Base-by-base conservation (phyloP, 768 basidiomycete species). In the Pleurotus djamor region DNA sequence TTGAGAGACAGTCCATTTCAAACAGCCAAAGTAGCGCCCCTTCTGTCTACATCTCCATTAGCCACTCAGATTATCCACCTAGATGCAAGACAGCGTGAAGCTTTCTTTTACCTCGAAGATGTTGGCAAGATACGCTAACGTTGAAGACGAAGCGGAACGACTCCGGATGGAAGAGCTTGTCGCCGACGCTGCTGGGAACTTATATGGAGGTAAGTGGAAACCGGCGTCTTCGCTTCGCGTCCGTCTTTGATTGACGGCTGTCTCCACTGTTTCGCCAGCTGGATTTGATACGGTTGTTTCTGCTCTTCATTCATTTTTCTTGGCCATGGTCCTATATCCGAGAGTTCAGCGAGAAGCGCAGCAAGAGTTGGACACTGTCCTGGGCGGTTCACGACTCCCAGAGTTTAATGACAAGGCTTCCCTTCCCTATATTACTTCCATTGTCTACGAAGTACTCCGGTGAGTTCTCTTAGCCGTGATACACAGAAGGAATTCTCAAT, bases 321-420 rank as follows among this genome's bases (percentile, higher is more conserved):
- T 44, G 2, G 56, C 56, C 13, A 57, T 57, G 56, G 36, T 43
- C 9, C 28, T 57, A 32, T 57, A 45, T 34, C 56, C 56, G 4
- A 38, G 47, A 9, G 56, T 48, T 41, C 56, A 57, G 45, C 28
- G 36, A n/a, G 28, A 45, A 45, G 56, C 56, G 10, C 41, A 57
- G 45, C 35, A 16, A 6, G 56, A 57, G 28, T n/a, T 57, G 1
- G 56, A 57, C 38, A 43, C 13, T n/a, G 38, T 57, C 13, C 16
- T 57, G 8, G 41, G 41, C 16, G 17, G 32, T 17, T 16, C 16
- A n/a, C 36, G 56, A 57, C 56, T 57, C 13, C 56, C 56, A 4
- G 28, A 17, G 41, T 45, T 57, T 32, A 33, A 17, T 10, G 56
- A 57, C 45, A 44, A 43, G 47, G n/a, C 37, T 3, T 13, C 36